Evolutionary conservation across 2,329 filamentous ascomycete genomes (phyloP).

Genomic region (Fusarium sp.): DNA sequence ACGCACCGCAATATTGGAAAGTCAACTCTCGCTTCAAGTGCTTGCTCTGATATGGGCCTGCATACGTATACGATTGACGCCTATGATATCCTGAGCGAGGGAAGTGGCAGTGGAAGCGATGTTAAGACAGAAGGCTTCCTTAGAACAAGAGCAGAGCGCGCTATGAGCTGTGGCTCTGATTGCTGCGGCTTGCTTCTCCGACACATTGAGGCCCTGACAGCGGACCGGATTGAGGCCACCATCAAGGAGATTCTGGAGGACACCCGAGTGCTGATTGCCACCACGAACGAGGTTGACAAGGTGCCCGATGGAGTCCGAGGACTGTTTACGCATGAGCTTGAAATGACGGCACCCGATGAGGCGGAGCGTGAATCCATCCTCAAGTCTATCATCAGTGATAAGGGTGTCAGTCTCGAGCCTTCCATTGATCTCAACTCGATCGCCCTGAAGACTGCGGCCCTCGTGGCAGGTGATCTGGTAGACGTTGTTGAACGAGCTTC

Average conservation of each 20-base stretch:
- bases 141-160: constrained; percentile 87
- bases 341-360: constrained; percentile 93
- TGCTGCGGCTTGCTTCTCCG: constrained; percentile 87
- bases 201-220: constrained; percentile 91
- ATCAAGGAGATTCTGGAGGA: constrained; percentile 87
- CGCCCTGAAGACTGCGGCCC: constrained; percentile 92
- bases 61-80: constrained; percentile 91
- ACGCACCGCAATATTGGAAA: constrained; percentile 96
- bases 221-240: constrained; percentile 88
- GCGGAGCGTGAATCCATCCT: constrained; percentile 91
- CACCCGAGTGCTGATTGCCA: constrained; percentile 87
- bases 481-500: constrained; percentile 94
- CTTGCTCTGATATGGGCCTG: constrained; percentile 89
- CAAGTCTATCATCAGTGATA: constrained; percentile 79
- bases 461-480: constrained; percentile 93
- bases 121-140: constrained; percentile 94
- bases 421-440: constrained; percentile 87
- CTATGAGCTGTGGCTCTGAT: constrained; percentile 86
- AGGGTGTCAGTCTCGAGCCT: constrained; percentile 80
- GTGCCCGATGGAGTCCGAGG: constrained; percentile 90
- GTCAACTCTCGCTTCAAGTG: constrained; percentile 78
- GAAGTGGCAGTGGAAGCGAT: constrained; percentile 82
- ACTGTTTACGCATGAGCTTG: constrained; percentile 94
- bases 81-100: constrained; percentile 95
- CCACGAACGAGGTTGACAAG: constrained; percentile 95